These are phyloP conservation scores for Buxus sempervirens DNA, from an alignment of 164 flowering plant genomes.

Conservation along the genomic window DNA sequence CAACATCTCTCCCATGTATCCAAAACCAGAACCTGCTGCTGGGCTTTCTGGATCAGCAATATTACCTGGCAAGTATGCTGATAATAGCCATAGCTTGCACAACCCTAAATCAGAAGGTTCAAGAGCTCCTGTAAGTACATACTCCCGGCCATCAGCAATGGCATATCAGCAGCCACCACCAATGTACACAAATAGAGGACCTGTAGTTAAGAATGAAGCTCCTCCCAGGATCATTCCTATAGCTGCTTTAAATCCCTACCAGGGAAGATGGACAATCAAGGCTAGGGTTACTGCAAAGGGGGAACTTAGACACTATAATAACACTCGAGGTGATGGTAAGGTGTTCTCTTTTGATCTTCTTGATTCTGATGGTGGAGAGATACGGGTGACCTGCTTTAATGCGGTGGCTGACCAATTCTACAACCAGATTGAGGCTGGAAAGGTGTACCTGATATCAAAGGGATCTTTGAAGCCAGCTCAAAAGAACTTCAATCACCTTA, in stretches of 20 bases:
- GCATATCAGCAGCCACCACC: slow-evolving; percentile 60
- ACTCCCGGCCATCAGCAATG: slow-evolving; percentile 38
- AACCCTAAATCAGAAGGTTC: slow-evolving; percentile 31
- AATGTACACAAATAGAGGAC: slow-evolving; percentile 74
- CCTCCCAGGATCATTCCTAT: slow-evolving; percentile 77
- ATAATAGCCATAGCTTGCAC: slow-evolving; percentile 27
- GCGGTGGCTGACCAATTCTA: slow-evolving; percentile 86
- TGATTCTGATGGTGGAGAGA: slow-evolving; percentile 94
- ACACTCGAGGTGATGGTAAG: slow-evolving; percentile 84
- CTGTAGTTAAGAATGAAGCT: slow-evolving; percentile 79
- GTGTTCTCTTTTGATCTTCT: slow-evolving; percentile 95
- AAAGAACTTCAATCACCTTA: slow-evolving; percentile 71
- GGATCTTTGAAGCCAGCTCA: slow-evolving; percentile 82
- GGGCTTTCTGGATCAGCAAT: slow-evolving; percentile 22
- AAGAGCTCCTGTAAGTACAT: slow-evolving; percentile 32
- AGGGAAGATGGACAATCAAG: slow-evolving; percentile 89
- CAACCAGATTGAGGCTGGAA: slow-evolving; percentile 73
- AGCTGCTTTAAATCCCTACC: slow-evolving; percentile 87
- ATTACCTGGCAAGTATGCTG: slow-evolving; percentile 20
- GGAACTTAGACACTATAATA: slow-evolving; percentile 70
- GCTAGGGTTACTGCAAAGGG: slow-evolving; percentile 88
- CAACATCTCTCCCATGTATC: slow-evolving; percentile 20
- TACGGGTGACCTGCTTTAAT: slow-evolving; percentile 89
- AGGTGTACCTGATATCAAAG: slow-evolving; percentile 72
- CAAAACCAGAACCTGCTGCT: slow-evolving; percentile 35